Evolutionary conservation across 441 rosid species (phyloP), one percentile per base, ranked within the genome.

Genomic region (Populus trichocarpa): DNA sequence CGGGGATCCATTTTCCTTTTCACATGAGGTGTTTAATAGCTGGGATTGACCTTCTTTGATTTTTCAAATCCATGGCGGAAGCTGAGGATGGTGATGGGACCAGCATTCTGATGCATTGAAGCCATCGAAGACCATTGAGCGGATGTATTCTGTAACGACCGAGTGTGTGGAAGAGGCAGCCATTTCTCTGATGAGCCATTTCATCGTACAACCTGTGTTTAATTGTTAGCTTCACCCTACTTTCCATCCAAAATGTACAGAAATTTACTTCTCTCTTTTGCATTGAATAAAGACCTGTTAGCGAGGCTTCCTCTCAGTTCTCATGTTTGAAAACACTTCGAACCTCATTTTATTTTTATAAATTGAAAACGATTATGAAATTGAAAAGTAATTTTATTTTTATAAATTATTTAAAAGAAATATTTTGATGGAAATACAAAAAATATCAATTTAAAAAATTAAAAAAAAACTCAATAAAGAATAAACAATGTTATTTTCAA

Each of bases 191-290:
- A 73, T 14, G n/a, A 73, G 57, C 8, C 70, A 65, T 70, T 63
- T 65, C 12, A 11, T 42, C 40, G 81, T 53, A 11, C 40, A 33
- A 50, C 66, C 2, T 46, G 14, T 3, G 35, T 9, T 46, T 32
- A 26, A 9, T 70, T 40, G 57, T 33, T 14, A 7, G 11, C 63
- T 46, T 13, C 57, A 30, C 40, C 13, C 33, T 42, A 14, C 57
- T n/a, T 35, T 68, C 57, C 69, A 65, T 42, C 32, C 46, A 53
- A 75, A 75, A 13, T 71, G 82, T 71, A 80, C 64, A 75, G 76
- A 46, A 22, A 20, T 30, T 3, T 26, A 35, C 14, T 25, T 38
- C 5, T 7, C 35, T 26, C 14, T 5, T 33, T 12, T 63, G 67
- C 72, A 25, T 11, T 67, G 72, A 53, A 50, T 20, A 32, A 28